Base-by-base conservation (phyloP, 345 rosid species). In the Psidium guajava region DNA sequence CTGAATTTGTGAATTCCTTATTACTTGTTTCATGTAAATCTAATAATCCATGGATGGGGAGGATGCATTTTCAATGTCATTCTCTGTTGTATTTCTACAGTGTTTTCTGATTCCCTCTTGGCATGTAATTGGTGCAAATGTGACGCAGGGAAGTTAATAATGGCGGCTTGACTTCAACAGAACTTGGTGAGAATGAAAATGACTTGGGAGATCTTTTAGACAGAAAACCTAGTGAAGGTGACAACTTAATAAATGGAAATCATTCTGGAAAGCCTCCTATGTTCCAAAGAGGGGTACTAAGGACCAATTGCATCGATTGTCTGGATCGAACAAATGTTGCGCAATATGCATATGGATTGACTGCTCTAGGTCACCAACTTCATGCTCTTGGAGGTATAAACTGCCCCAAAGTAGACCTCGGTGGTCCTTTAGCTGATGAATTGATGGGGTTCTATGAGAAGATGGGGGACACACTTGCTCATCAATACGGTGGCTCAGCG, bases 251-350 rank as follows among this genome's bases (percentile, higher is more conserved):
- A 64, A 91, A 92, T 87, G 97, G 92, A 81, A 88, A 91, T 86
- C 89, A 87, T 87, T 88, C 87, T 90, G 69, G 82, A 86, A 93
- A 93, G 91, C 89, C 88, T 87, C 89, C 90, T 53, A 92, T 54
- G 89, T 92, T 96, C 89, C 99, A 98, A 87, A 93, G 55, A 50
- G 99, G 99, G 54, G 99, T 98, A 69, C 92, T 98, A 64, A 91
- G 99, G 90, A 98, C 99, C 87, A 98, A 96, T 89, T 98, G 99
- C 89, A 98, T 98, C 86, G 99, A 98, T 86, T 98, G 99, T 92
- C 93, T 98, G 81, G 99, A 98, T 87, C 98, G 99, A 42, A 98
- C 99, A 89, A 98, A 98, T 92, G 99, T 95, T 89, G 99, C 99
- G 49, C 99, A 98, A 59, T 98, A 93, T 90, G 98, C 99, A 58